Evolutionary conservation across 768 basidiomycete species (phyloP).

Genomic region (Boletus insuetus): DNA sequence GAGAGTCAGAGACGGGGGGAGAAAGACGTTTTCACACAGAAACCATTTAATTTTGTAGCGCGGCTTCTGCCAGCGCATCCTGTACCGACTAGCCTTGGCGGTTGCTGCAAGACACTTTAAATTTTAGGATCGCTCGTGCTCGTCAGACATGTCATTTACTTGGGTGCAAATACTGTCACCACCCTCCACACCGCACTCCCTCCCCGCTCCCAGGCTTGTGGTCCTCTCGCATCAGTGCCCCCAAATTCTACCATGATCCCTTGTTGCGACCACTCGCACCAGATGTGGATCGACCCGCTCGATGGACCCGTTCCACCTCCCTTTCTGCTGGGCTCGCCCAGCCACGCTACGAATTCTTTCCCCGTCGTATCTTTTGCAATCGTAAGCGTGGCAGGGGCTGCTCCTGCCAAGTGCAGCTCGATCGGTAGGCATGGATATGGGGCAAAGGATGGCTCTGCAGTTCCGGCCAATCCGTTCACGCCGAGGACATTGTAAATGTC

Average conservation of each 20-base stretch:
- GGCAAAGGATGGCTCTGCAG: constrained; percentile 42
- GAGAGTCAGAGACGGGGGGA: background rate
- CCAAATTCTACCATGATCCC: constrained; percentile 88
- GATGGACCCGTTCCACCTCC: constrained; percentile 87
- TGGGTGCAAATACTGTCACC: constrained; percentile 55
- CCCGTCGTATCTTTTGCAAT: constrained; percentile 58
- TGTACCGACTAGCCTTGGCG: too few relatives aligned
- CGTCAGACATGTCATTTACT: background rate
- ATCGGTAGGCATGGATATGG: constrained; percentile 58
- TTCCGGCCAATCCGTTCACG: too few relatives aligned
- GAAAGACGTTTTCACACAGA: background rate
- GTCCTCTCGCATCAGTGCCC: constrained; percentile 71
- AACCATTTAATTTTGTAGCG: background rate
- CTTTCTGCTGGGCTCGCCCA: constrained; percentile 90
- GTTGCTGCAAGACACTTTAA: too few relatives aligned
- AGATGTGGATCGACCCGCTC: constrained; percentile 83
- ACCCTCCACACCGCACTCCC: constrained; percentile 80
- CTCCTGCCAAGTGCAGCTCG: constrained; percentile 37
- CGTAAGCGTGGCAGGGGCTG: constrained; percentile 40
- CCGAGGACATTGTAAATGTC: constrained; percentile 75
- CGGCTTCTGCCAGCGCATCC: too few relatives aligned
- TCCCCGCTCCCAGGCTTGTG: constrained; percentile 85
- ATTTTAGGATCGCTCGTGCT: too few relatives aligned
- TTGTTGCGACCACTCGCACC: constrained; percentile 87
- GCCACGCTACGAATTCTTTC: constrained; percentile 65